Evolutionary conservation across 179 eudicot species (phyloP), one percentile per base, ranked within the genome.

Genomic region (Camellia oleifera): DNA sequence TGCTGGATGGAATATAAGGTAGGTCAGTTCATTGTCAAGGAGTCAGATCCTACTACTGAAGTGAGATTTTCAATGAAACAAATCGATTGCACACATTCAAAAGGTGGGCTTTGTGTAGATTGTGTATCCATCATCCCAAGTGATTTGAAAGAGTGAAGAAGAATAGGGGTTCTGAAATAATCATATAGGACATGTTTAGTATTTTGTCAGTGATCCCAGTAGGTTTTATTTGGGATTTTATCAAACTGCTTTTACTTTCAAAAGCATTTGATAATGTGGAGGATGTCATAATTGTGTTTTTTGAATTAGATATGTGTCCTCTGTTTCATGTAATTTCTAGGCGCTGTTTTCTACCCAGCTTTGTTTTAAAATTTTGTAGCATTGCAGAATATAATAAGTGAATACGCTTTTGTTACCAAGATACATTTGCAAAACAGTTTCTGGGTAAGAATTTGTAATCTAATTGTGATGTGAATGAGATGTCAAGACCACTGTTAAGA

Each of bases 51-150:
- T 32, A 79, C 78, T 8, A 89, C 87, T 1, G 99, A 96, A 83
- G 84, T 96, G 72, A 87, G 81, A 64, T 91, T 94, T 80, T 94
- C 97, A 0, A 93, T 93, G 94, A 94, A 96, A 87, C 99, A 94
- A 78, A 96, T 96, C n/a, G 99, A 96, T 69, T 96, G 99, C 90
- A 96, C 99, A 3, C 99, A 96, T 84, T 96, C 99, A 4, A 96
- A 96, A 89, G 99, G 99, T 7, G 99, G 99, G 56, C 92, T 96
- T 7, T 94, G 99, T 85, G 92, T 96, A 57, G 99, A 96, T 89
- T 89, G 93, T 52, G 94, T 96, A 73, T 92, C 91, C 8, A 90
- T 96, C 71, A 81, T 87, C 76, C 99, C 99, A 45, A 89, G 84
- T 78, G 85, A 86, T 78, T 80, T 92, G 84, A 90, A 75, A 82